Percentiles rank a stretch among this genome's conserved stretches.
Evolutionary conservation across 2,329 filamentous ascomycete genomes (phyloP).

Genomic region (Colletotrichum sp.): DNA sequence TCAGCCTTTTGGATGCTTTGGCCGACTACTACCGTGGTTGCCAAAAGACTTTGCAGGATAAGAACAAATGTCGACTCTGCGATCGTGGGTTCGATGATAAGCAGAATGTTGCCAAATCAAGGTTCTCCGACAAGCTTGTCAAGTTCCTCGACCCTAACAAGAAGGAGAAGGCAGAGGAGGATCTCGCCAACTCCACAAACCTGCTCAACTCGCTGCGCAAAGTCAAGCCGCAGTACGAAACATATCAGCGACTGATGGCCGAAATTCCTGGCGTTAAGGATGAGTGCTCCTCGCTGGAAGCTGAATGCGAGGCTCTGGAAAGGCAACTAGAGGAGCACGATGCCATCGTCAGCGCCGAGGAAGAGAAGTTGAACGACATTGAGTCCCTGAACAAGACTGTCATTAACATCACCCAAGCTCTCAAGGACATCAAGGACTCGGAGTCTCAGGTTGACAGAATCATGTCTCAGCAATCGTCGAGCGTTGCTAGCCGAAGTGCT

Average conservation of each 20-base stretch:
- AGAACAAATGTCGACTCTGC: conserved; percentile 81
- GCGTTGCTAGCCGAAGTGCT: conserved; percentile 70
- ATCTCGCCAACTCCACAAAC: conserved; percentile 56
- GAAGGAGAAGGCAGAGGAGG: conserved; percentile 65
- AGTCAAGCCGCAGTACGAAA: conserved; percentile 74
- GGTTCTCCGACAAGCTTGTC: conserved; percentile 71
- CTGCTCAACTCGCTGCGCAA: conserved; percentile 65
- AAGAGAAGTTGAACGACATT: conserved; percentile 72
- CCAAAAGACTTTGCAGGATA: conserved; percentile 66
- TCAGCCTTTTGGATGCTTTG: conserved; percentile 72
- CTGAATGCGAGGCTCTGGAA: conserved; percentile 65
- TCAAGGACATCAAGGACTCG: conserved; percentile 74
- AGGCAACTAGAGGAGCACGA: conserved; percentile 72
- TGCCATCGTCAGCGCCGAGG: conserved; percentile 65
- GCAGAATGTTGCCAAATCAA: conserved; percentile 61
- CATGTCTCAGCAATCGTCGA: conserved; percentile 75
- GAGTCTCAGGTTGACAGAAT: conserved; percentile 78
- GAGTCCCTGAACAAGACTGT: conserved; percentile 81
- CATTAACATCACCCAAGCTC: conserved; percentile 73
- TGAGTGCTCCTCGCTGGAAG: conserved; percentile 66
- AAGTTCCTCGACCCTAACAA: conserved; percentile 66
- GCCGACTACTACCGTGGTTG: conserved; percentile 76
- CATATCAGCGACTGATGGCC: conserved; percentile 70
- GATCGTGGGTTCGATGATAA: conserved; percentile 70
- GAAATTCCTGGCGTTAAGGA: conserved; percentile 75